Evolutionary conservation across 164 flowering plant species (phyloP).

Genomic region (Magnolia officinalis): DNA sequence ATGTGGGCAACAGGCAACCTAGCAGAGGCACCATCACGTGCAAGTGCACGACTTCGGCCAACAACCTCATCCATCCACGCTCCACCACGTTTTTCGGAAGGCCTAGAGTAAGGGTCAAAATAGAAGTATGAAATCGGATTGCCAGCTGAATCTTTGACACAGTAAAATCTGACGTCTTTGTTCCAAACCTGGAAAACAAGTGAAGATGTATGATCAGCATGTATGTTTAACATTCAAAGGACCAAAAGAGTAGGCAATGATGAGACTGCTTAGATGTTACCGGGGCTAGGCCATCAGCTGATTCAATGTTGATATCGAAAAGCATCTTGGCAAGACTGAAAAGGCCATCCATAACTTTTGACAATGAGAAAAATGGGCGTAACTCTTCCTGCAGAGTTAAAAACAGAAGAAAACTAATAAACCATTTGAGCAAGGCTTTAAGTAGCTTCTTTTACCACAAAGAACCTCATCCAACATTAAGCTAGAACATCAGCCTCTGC

Average conservation of each 20-base stretch:
- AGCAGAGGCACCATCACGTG: constrained; percentile 62
- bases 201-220: not conserved
- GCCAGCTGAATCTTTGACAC: constrained; percentile 77
- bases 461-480: not conserved
- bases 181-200: constrained; percentile 72
- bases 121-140: constrained; percentile 87
- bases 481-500: not conserved
- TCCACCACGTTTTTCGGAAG: constrained; percentile 93
- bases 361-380: constrained; percentile 89
- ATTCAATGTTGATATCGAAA: constrained; percentile 71
- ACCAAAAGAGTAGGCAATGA: not conserved
- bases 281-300: constrained; percentile 91
- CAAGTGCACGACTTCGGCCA: constrained; percentile 71
- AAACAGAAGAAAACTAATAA: constrained; percentile 9
- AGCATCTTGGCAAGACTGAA: constrained; percentile 76
- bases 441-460: not conserved
- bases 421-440: not conserved
- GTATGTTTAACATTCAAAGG: not conserved
- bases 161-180: constrained; percentile 74
- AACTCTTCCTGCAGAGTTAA: constrained; percentile 64
- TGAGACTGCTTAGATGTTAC: constrained; percentile 31
- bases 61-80: constrained; percentile 99
- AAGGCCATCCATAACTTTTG: constrained; percentile 95
- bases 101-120: constrained; percentile 95
- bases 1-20: constrained; percentile 96